These are phyloP conservation scores for Medicago arabica DNA, from an alignment of 306 rosid genomes.

Conservation along the genomic window DNA sequence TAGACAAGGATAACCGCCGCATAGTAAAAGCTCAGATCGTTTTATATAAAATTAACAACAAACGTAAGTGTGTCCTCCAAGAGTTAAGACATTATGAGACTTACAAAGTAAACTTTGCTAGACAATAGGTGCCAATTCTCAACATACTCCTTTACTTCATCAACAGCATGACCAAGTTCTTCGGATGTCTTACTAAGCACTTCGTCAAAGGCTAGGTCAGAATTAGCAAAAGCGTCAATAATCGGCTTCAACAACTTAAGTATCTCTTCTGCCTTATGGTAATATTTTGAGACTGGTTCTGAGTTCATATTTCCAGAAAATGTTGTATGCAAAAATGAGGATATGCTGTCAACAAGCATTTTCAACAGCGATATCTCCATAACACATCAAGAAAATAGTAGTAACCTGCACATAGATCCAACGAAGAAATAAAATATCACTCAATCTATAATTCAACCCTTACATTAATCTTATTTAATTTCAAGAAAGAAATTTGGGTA, in stretches of 20 bases:
- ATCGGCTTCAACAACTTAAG: slow-evolving; percentile 80
- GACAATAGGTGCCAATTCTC: slow-evolving; percentile 82
- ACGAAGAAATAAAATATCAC: slow-evolving; percentile 14
- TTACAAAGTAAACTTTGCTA: slow-evolving; percentile 93
- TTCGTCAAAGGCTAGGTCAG: slow-evolving; percentile 74
- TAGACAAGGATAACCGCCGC: slow-evolving; percentile 33
- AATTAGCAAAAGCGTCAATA: slow-evolving; percentile 72
- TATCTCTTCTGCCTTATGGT: slow-evolving; percentile 73
- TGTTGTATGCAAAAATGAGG: slow-evolving; percentile 74
- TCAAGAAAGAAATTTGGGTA: no score
- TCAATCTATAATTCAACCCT: no score
- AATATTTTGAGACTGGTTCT: slow-evolving; percentile 75
- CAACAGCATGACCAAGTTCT: slow-evolving; percentile 68
- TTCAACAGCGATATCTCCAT: slow-evolving; percentile 88
- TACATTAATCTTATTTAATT: no score
- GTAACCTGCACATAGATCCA: slow-evolving; percentile 33
- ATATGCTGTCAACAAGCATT: slow-evolving; percentile 65
- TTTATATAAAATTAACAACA: slow-evolving; percentile 29
- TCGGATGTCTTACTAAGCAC: slow-evolving; percentile 64
- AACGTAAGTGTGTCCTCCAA: slow-evolving; percentile 4
- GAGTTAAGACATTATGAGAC: slow-evolving; percentile 46
- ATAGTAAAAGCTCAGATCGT: slow-evolving; percentile 26
- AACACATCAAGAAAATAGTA: slow-evolving; percentile 46
- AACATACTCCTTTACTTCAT: slow-evolving; percentile 74
- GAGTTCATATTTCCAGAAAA: slow-evolving; percentile 63